Conservation (phyloP, 495 filamentous ascomycete genomes). For the Friedmanniomyces endolithicus region DNA sequence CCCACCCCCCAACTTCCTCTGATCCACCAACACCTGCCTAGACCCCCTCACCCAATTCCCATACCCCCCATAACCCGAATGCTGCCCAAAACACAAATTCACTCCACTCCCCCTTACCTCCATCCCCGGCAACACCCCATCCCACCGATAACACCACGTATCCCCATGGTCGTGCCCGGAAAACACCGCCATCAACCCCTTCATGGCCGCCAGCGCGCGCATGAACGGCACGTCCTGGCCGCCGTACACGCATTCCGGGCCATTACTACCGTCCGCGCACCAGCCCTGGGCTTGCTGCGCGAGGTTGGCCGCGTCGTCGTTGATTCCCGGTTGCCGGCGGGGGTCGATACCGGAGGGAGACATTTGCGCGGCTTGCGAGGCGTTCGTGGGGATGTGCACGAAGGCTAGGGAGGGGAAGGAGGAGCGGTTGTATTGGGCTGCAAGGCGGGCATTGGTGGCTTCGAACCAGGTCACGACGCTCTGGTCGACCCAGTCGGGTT, state of each 20-base stretch:
- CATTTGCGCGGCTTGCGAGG: constrained; percentile 37
- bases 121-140: constrained; percentile 18
- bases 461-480: constrained; percentile 52
- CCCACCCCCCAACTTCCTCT: constrained; percentile 21
- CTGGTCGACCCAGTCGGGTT: constrained; percentile 33
- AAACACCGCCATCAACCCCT: constrained; percentile 50
- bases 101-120: constrained; percentile 33
- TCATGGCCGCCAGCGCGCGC: constrained; percentile 43
- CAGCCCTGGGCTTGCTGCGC: constrained; percentile 42
- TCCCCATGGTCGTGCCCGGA: constrained; percentile 62
- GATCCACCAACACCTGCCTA: constrained; percentile 43
- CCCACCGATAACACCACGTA: constrained; percentile 48
- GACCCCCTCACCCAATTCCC: constrained; percentile 50
- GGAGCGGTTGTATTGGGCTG: constrained; percentile 28
- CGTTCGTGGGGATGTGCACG: constrained; percentile 59
- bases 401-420: constrained; percentile 57
- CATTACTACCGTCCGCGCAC: constrained; percentile 5
- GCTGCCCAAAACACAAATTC: constrained; percentile 56
- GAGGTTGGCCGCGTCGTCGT: constrained; percentile 39
- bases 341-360: constrained; percentile 28
- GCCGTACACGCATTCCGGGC: constrained; percentile 24
- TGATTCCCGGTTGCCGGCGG: constrained; percentile 47
- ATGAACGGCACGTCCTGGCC: constrained; percentile 55
- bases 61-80: constrained; percentile 63
- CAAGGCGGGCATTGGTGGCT: constrained; percentile 35